Percentiles rank a stretch among this genome's conserved stretches.
These are phyloP conservation scores for Podospora pseudocomata DNA, from an alignment of 495 filamentous ascomycete genomes.

Conservation along the genomic window DNA sequence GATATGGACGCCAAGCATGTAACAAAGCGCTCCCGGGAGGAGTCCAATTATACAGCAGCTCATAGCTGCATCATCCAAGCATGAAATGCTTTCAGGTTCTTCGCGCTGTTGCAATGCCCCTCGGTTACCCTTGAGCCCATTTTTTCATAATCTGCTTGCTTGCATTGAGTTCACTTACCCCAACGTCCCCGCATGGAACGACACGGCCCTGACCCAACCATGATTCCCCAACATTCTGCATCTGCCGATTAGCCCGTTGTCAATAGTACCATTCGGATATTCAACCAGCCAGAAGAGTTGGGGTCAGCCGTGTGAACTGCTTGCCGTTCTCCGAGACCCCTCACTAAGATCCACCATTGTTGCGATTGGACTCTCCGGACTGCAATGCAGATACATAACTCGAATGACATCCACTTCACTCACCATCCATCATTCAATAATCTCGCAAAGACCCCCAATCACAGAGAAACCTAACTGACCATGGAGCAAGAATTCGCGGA, in stretches of 20 bases:
- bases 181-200: not conserved
- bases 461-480: not conserved
- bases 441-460: not conserved
- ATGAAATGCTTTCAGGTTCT: too few species aligned
- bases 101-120: too few species aligned
- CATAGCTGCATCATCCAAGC: too few species aligned
- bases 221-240: not conserved
- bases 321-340: not conserved
- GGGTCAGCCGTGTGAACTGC: not conserved
- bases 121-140: too few species aligned
- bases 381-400: not conserved
- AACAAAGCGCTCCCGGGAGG: too few species aligned
- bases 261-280: not conserved
- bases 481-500: slow-evolving; percentile 38
- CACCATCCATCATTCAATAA: not conserved
- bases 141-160: too few species aligned
- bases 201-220: not conserved
- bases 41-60: too few species aligned
- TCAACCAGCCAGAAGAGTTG: not conserved
- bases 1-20: too few species aligned
- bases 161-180: too few species aligned
- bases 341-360: not conserved
- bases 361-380: not conserved
- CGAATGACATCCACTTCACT: not conserved
- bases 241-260: not conserved